phyloP scores from a whole-genome alignment of 495 filamentous ascomycete species.

The Penicillium antarcticum region DNA sequence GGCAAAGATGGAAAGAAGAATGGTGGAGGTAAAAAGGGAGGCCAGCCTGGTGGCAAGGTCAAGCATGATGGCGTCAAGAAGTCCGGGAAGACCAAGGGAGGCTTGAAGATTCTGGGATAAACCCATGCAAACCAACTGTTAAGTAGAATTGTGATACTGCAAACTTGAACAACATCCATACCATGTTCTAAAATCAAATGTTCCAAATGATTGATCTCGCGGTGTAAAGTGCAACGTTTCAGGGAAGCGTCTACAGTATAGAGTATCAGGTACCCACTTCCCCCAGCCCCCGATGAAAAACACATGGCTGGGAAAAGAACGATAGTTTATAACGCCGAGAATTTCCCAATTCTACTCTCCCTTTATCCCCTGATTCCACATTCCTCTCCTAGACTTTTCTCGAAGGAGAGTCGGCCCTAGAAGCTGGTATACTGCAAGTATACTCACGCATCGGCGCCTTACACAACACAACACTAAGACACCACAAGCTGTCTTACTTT shows the following conservation, averaged over 20 bases:
- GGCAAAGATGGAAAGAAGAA: conserved; percentile 45
- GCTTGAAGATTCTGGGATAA: conserved; percentile 74
- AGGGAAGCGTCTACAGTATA: too few species aligned
- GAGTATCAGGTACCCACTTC: conserved; percentile 2
- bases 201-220: not conserved
- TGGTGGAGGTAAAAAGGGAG: conserved; percentile 31
- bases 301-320: conserved; percentile 27
- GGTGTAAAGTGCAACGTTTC: too few species aligned
- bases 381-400: not conserved
- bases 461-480: not conserved
- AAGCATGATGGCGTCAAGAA: conserved; percentile 73
- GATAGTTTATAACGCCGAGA: conserved; percentile 12
- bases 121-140: not conserved
- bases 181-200: not conserved
- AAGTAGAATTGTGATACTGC: not conserved
- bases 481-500: not conserved
- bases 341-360: conserved; percentile 7
- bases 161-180: too few species aligned
- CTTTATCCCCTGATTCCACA: conserved; percentile 4
- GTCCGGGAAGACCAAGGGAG: conserved; percentile 73
- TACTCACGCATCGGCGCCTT: conserved; percentile 3
- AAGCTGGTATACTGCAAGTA: conserved; percentile 1
- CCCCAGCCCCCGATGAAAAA: conserved; percentile 24
- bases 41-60: conserved; percentile 33
- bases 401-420: not conserved